phyloP scores from a whole-genome alignment of 495 filamentous ascomycete species.

The Penicillium cinerascens region DNA sequence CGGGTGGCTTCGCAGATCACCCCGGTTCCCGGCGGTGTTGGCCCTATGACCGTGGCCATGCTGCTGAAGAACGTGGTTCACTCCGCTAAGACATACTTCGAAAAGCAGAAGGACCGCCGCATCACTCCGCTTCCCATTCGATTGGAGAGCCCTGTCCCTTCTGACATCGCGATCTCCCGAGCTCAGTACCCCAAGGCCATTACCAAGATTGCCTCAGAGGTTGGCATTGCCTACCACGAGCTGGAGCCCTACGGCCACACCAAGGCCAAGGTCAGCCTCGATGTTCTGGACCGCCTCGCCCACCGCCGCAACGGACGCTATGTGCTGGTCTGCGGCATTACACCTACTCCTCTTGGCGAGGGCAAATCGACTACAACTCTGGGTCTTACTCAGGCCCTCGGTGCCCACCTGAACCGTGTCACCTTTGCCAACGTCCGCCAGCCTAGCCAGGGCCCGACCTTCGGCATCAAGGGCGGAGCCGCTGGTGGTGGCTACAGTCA shows the following conservation, averaged over 20 bases:
- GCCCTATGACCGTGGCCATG: slow-evolving; percentile 98
- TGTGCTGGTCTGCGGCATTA: slow-evolving; percentile 90
- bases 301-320: slow-evolving; percentile 89
- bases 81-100: slow-evolving; percentile 74
- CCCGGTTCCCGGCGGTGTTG: slow-evolving; percentile 93
- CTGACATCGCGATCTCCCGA: slow-evolving; percentile 89
- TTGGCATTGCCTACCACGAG: slow-evolving; percentile 82
- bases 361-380: slow-evolving; percentile 99
- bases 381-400: slow-evolving; percentile 90
- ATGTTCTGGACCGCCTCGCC: slow-evolving; percentile 72
- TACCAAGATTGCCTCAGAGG: slow-evolving; percentile 74
- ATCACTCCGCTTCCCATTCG: slow-evolving; percentile 78
- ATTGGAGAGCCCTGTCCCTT: slow-evolving; percentile 73
- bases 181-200: slow-evolving; percentile 88
- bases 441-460: slow-evolving; percentile 94
- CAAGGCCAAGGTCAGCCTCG: slow-evolving; percentile 91
- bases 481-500: slow-evolving; percentile 97
- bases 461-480: slow-evolving; percentile 97
- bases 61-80: slow-evolving; percentile 90
- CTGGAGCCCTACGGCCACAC: slow-evolving; percentile 90
- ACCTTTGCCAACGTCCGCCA: slow-evolving; percentile 96
- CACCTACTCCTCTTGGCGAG: slow-evolving; percentile 94
- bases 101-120: slow-evolving; percentile 70
- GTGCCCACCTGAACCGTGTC: slow-evolving; percentile 80
- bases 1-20: slow-evolving; percentile 94